Evolutionary conservation across 1,284 basidiomycete genomes (phyloP).

Genomic region (Boletus smithii): DNA sequence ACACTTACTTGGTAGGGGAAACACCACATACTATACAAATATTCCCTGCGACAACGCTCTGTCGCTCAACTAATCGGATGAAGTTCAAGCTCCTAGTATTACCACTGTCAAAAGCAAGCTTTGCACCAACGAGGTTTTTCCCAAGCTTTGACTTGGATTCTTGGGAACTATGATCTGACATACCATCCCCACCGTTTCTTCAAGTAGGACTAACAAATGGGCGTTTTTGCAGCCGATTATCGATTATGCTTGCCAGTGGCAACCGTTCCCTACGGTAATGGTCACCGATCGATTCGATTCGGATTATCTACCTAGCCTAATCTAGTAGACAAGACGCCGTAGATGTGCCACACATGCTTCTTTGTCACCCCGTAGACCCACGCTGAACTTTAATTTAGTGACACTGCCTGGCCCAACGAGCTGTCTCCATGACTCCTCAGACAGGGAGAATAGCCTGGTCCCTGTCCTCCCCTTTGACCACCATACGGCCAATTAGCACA

Average conservation of each 20-base stretch:
- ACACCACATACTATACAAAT: too few species aligned
- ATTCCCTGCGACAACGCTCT: too few species aligned
- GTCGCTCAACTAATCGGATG: too few species aligned
- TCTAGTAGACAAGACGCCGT: not conserved
- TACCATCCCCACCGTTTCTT: too few species aligned
- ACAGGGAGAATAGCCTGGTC: not conserved
- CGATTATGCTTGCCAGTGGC: conserved; percentile 1
- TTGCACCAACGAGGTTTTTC: too few species aligned
- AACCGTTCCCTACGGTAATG: not conserved
- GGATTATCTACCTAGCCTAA: conserved; percentile 7
- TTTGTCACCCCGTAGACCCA: conserved; percentile 3
- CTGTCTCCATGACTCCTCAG: not conserved
- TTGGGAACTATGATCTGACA: too few species aligned
- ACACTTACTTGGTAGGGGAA: not conserved
- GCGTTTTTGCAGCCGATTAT: too few species aligned
- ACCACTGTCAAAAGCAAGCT: too few species aligned
- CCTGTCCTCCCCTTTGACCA: not conserved
- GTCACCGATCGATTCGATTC: not conserved
- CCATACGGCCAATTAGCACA: not conserved
- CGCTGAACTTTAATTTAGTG: not conserved
- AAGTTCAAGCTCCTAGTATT: too few species aligned
- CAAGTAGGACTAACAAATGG: too few species aligned
- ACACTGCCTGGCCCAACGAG: not conserved
- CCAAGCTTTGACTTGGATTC: too few species aligned
- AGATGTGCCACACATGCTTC: conserved; percentile 6